These are phyloP conservation scores for Mucor irregularis DNA, from an alignment of 371 early-diverging fungal genomes.

Conservation along the genomic window DNA sequence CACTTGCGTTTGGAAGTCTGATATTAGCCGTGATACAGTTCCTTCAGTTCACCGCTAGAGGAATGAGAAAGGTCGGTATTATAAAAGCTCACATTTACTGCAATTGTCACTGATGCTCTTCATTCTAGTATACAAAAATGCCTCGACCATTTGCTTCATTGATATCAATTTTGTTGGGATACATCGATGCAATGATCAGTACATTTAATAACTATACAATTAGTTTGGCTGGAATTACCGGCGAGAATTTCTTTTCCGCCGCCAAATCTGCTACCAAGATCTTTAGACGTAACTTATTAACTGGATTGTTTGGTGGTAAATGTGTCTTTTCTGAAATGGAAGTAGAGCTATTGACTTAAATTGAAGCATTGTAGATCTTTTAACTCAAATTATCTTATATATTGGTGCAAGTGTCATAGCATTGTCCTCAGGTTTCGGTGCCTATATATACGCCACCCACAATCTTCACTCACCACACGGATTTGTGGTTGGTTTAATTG, in stretches of 20 bases:
- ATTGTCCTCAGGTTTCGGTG: conserved; percentile 58
- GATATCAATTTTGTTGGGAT: conserved; percentile 24
- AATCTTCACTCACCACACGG: conserved; percentile 68
- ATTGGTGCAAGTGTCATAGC: conserved; percentile 59
- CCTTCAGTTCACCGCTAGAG: conserved; percentile 45
- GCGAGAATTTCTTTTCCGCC: conserved; percentile 61
- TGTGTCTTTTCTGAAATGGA: background rate
- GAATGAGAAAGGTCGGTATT: conserved; percentile 57
- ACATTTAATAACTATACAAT: conserved; percentile 73
- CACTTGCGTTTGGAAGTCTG: conserved; percentile 68
- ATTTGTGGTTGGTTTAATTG: conserved; percentile 66
- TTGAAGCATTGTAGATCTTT: conserved; percentile 36
- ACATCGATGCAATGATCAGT: conserved; percentile 54
- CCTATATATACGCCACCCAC: conserved; percentile 69
- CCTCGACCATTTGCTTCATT: conserved; percentile 29
- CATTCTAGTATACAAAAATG: conserved; percentile 29
- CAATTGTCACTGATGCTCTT: background rate
- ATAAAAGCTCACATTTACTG: too few relatives aligned
- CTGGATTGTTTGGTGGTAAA: conserved; percentile 64
- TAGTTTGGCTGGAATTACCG: conserved; percentile 72
- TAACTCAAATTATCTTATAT: conserved; percentile 56
- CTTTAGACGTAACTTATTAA: conserved; percentile 71
- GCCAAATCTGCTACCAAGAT: conserved; percentile 67
- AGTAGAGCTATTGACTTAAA: background rate
- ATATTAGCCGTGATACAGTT: conserved; percentile 66